Conservation (phyloP, 371 early-diverging fungal species). For the Mortierella sp. region DNA sequence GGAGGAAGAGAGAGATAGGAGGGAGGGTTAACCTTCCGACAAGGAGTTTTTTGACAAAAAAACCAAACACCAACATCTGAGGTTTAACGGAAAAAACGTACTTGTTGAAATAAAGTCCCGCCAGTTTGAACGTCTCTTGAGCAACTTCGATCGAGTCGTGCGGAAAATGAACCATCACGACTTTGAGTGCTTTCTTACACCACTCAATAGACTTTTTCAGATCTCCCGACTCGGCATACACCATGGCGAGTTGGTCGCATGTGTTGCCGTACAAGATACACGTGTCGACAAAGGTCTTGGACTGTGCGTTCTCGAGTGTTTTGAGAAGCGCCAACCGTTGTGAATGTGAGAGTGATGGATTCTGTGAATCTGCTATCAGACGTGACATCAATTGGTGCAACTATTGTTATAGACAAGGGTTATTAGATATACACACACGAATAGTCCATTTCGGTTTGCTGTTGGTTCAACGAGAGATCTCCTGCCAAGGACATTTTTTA, state of each 20-base stretch:
- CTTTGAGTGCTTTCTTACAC: slow-evolving; percentile 43
- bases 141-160: slow-evolving; percentile 53
- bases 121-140: slow-evolving; percentile 47
- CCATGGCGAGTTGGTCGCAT: slow-evolving; percentile 46
- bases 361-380: slow-evolving; percentile 22
- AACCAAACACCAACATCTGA: no score
- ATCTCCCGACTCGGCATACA: slow-evolving; percentile 38
- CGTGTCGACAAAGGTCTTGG: slow-evolving; percentile 36
- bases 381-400: slow-evolving; percentile 28
- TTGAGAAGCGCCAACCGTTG: slow-evolving; percentile 25
- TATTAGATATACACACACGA: no score
- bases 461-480: no score
- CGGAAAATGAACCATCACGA: slow-evolving; percentile 39
- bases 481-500: no score
- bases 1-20: neutral
- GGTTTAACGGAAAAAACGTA: no score
- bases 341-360: slow-evolving; percentile 14
- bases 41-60: no score
- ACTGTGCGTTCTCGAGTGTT: slow-evolving; percentile 29
- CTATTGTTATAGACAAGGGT: no score
- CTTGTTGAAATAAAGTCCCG: slow-evolving; percentile 48
- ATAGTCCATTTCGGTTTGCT: no score
- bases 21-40: neutral
- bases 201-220: slow-evolving; percentile 29
- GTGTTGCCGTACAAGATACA: slow-evolving; percentile 39